A percentile compares a stretch with the other conserved stretches of the same genome.
These are phyloP conservation scores for Epichloe bromicola DNA, from an alignment of 2,329 filamentous ascomycete genomes.

Conservation along the genomic window DNA sequence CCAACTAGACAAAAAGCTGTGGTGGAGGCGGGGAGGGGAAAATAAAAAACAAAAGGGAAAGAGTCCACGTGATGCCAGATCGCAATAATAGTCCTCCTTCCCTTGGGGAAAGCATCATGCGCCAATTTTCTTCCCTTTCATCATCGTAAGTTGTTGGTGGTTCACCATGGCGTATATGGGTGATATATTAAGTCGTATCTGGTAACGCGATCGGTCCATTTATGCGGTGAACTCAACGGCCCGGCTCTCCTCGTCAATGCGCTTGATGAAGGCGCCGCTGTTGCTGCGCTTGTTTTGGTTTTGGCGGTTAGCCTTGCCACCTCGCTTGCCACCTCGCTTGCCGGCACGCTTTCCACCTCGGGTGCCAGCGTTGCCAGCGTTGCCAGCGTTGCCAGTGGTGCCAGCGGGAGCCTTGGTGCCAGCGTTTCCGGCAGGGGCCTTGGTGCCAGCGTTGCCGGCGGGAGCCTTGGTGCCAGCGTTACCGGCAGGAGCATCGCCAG, in stretches of 20 bases:
- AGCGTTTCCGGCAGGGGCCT: background rate
- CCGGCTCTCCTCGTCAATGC: conserved; percentile 4
- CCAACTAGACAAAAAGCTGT: too few species aligned
- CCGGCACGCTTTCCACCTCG: background rate
- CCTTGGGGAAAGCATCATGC: background rate
- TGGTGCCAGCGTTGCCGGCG: background rate
- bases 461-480: background rate
- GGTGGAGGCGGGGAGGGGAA: too few species aligned
- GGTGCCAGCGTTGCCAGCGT: background rate
- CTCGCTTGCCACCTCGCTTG: background rate
- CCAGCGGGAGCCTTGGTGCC: background rate
- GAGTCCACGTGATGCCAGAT: background rate
- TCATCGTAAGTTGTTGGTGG: background rate
- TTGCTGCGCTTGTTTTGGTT: conserved; percentile 1
- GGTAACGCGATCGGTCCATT: background rate
- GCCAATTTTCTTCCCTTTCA: background rate
- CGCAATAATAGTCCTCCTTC: background rate
- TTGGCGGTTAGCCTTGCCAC: background rate
- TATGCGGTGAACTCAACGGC: conserved; percentile 9
- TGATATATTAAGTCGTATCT: background rate
- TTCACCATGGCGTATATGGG: background rate
- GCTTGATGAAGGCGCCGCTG: conserved; percentile 5
- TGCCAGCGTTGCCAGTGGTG: background rate
- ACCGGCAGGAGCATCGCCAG: background rate
- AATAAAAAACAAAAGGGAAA: background rate